Conservation (phyloP, 2,329 filamentous ascomycete species). For the Xylaria sp. region DNA sequence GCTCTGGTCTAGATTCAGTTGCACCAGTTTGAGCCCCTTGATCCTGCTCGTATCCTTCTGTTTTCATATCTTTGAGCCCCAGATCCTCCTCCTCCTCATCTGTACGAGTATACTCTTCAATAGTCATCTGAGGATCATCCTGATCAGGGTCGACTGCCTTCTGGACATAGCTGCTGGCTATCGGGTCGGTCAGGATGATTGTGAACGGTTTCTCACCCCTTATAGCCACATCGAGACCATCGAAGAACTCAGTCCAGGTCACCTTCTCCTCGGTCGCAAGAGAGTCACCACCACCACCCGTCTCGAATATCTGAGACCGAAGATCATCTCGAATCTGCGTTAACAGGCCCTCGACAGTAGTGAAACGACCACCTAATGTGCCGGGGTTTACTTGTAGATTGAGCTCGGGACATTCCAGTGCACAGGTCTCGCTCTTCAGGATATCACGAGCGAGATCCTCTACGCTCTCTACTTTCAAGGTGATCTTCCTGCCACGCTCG, state of each 20-base stretch:
- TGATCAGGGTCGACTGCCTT: conserved; percentile 79
- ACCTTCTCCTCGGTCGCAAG: conserved; percentile 72
- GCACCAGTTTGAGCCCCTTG: conserved; percentile 22
- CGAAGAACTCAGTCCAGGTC: conserved; percentile 86
- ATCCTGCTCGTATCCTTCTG: conserved; percentile 81
- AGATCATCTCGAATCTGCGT: conserved; percentile 94
- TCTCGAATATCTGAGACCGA: conserved; percentile 85
- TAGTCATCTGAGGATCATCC: conserved; percentile 81
- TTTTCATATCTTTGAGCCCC: conserved; percentile 91
- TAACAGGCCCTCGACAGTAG: conserved; percentile 92
- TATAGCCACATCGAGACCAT: conserved; percentile 79
- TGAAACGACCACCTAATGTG: conserved; percentile 95
- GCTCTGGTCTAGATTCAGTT: conserved; percentile 9
- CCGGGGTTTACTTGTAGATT: conserved; percentile 89
- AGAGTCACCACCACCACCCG: conserved; percentile 79
- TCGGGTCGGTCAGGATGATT: conserved; percentile 84
- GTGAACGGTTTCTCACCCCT: conserved; percentile 83
- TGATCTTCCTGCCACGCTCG: conserved; percentile 85
- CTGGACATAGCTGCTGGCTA: conserved; percentile 95
- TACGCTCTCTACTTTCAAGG: conserved; percentile 73
- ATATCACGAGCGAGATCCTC: conserved; percentile 91
- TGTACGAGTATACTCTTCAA: conserved; percentile 86
- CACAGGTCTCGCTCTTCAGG: conserved; percentile 94
- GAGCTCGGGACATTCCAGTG: conserved; percentile 86
- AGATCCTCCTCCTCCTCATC: conserved; percentile 94